Conservation (phyloP, 2,329 filamentous ascomycete genomes). For the Pyricularia grisea region DNA sequence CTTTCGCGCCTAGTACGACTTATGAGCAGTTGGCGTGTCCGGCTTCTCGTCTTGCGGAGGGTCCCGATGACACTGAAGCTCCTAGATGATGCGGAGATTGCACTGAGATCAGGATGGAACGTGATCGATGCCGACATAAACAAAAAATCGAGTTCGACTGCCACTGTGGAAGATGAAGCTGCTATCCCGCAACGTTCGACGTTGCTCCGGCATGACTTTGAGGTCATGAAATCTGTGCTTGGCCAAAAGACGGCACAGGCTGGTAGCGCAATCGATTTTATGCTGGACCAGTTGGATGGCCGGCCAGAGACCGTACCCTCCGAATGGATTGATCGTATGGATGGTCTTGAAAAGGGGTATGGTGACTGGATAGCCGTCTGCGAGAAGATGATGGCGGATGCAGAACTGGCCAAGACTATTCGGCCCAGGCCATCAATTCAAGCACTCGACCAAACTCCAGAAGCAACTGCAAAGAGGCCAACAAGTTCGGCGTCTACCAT, state of each 20-base stretch:
- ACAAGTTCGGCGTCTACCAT: conserved; percentile 1
- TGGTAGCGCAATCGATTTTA: conserved; percentile 67
- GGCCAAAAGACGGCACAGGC: conserved; percentile 60
- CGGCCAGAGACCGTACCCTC: conserved; percentile 77
- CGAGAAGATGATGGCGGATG: conserved; percentile 62
- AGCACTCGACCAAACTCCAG: not conserved
- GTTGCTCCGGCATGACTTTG: conserved; percentile 36
- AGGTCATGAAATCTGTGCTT: conserved; percentile 53
- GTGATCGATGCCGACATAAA: conserved; percentile 30
- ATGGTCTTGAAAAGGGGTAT: conserved; percentile 68
- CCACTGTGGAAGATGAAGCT: conserved; percentile 10
- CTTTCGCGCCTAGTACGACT: conserved; percentile 64
- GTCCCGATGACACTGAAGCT: conserved; percentile 60
- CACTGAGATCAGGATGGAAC: conserved; percentile 58
- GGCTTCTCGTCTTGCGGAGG: conserved; percentile 64
- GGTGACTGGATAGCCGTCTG: conserved; percentile 72
- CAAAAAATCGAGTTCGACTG: not conserved
- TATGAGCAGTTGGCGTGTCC: conserved; percentile 69
- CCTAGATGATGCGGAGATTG: conserved; percentile 56
- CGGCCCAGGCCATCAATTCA: not conserved
- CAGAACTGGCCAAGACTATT: conserved; percentile 35
- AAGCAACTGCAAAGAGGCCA: not conserved
- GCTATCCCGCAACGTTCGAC: conserved; percentile 3
- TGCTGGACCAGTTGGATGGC: conserved; percentile 82
- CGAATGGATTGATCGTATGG: conserved; percentile 78